A percentile compares a stretch with the other conserved stretches of the same genome.
Conservation (phyloP, 1,284 basidiomycete genomes). For the Inonotus hispidus region DNA sequence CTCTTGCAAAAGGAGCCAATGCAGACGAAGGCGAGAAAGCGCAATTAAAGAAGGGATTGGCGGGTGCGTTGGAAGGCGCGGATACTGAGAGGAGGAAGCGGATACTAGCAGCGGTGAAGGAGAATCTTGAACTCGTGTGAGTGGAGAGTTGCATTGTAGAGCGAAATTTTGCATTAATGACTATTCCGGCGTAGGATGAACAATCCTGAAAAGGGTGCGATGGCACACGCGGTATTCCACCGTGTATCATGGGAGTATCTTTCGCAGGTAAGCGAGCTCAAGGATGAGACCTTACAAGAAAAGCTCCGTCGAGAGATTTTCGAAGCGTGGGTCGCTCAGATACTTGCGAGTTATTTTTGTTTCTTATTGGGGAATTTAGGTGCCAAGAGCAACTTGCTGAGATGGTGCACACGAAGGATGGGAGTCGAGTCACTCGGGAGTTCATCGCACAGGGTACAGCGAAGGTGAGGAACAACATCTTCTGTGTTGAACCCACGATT, state of each 20-base stretch:
- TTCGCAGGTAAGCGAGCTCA: constrained; percentile 41
- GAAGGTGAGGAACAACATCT: constrained; percentile 45
- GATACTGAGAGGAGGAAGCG: constrained; percentile 61
- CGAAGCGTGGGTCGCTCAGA: constrained; percentile 41
- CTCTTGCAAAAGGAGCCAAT: constrained; percentile 34
- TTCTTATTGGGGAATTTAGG: constrained; percentile 31
- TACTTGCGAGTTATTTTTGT: neutral
- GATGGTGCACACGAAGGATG: constrained; percentile 89
- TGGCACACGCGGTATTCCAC: constrained; percentile 82
- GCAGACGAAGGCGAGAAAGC: constrained; percentile 59
- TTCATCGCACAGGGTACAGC: constrained; percentile 77
- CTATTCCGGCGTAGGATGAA: constrained; percentile 57
- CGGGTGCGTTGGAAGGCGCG: constrained; percentile 58
- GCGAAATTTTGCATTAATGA: constrained; percentile 4
- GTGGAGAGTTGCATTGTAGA: constrained; percentile 26
- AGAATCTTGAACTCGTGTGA: constrained; percentile 72
- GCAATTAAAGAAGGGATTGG: constrained; percentile 55
- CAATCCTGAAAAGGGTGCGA: constrained; percentile 82
- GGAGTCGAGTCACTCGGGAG: constrained; percentile 78
- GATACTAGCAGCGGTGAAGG: constrained; percentile 63
- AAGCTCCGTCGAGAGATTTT: constrained; percentile 62
- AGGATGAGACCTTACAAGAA: constrained; percentile 57
- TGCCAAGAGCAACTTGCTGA: constrained; percentile 81
- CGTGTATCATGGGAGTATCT: constrained; percentile 77
- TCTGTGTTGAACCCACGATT: neutral